phyloP scores from a whole-genome alignment of 495 filamentous ascomycete genomes.

The Annulohypoxylon moriforme region DNA sequence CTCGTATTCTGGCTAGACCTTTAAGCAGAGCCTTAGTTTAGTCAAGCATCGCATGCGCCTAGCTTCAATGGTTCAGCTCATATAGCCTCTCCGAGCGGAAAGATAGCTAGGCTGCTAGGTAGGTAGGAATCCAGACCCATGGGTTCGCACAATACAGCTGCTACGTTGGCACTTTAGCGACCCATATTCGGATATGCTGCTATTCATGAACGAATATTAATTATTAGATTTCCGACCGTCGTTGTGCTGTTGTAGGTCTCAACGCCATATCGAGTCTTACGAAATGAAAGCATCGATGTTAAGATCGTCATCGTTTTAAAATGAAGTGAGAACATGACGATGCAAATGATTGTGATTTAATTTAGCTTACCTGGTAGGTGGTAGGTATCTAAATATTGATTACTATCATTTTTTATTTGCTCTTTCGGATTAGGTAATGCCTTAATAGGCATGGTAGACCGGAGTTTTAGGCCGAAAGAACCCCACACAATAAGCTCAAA shows the following conservation, averaged over 20 bases:
- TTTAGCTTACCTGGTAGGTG: neutral
- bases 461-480: neutral
- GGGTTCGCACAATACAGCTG: constrained; percentile 22
- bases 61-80: constrained; percentile 23
- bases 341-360: neutral
- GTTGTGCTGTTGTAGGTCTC: neutral
- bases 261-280: neutral
- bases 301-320: neutral
- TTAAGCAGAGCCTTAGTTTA: constrained; percentile 5
- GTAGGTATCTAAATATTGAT: neutral
- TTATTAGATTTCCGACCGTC: neutral
- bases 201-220: constrained; percentile 10
- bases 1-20: constrained; percentile 30
- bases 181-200: constrained; percentile 9
- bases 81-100: constrained; percentile 11
- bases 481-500: neutral
- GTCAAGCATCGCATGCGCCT: neutral
- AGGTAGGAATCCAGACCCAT: constrained; percentile 15
- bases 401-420: neutral
- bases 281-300: neutral
- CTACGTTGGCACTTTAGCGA: constrained; percentile 26
- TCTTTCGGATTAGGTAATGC: neutral
- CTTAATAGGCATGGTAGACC: neutral
- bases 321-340: neutral
- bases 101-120: constrained; percentile 1